Evolutionary conservation across 495 filamentous ascomycete species (phyloP).

Genomic region (Cairneyella variabilis): DNA sequence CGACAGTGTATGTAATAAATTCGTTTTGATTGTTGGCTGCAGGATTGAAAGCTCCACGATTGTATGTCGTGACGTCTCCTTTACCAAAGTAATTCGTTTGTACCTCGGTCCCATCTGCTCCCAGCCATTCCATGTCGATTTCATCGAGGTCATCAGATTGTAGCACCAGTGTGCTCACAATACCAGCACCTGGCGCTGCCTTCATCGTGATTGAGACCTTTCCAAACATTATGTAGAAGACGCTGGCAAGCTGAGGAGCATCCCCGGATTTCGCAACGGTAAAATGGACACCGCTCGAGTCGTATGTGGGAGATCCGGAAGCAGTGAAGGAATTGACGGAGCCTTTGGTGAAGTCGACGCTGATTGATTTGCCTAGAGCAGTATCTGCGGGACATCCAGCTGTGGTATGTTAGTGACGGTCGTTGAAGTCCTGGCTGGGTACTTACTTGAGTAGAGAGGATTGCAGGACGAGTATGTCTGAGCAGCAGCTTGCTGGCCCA

Average conservation of each 20-base stretch:
- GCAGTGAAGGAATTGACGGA: conserved; percentile 65
- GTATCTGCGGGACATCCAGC: conserved; percentile 68
- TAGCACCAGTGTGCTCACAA: conserved; percentile 70
- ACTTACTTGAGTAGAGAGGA: conserved; percentile 59
- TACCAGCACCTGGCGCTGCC: conserved; percentile 54
- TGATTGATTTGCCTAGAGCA: conserved; percentile 74
- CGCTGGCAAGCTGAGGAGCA: conserved; percentile 69
- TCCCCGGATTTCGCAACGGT: conserved; percentile 82
- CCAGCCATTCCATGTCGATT: conserved; percentile 69
- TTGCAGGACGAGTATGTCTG: conserved; percentile 76
- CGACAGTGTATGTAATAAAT: conserved; percentile 74
- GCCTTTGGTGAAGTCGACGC: conserved; percentile 76
- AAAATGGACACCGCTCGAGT: conserved; percentile 73
- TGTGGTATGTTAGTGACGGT: conserved; percentile 9
- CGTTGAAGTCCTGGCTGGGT: background rate
- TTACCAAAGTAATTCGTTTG: conserved; percentile 83
- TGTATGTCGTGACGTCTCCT: conserved; percentile 58
- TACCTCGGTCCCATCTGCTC: conserved; percentile 45
- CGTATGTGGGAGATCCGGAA: conserved; percentile 62
- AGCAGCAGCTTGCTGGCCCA: conserved; percentile 34
- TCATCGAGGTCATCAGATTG: conserved; percentile 77
- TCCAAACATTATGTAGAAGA: conserved; percentile 72
- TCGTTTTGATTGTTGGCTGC: conserved; percentile 53
- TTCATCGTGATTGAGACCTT: conserved; percentile 56
- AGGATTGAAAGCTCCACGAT: conserved; percentile 57